Percentiles rank a stretch among this genome's conserved stretches.
Conservation (phyloP, 148 eudicot genomes). For the Chenopodium formosanum region DNA sequence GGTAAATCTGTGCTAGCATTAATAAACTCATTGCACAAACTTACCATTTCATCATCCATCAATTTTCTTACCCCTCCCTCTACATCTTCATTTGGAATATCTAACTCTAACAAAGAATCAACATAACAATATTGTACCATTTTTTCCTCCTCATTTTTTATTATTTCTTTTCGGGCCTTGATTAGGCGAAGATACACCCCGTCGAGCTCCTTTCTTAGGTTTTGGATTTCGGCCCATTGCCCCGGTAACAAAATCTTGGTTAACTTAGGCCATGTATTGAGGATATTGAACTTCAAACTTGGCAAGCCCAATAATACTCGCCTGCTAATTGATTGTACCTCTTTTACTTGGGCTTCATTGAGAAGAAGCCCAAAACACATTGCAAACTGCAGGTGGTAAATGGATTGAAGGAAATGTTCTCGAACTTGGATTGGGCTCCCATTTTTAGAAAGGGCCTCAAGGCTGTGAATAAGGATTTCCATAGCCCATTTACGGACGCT, state of each 20-base stretch:
- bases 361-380: slow-evolving; percentile 24
- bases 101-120: slow-evolving; percentile 19
- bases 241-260: background rate
- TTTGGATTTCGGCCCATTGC: slow-evolving; percentile 18
- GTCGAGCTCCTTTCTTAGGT: slow-evolving; percentile 16
- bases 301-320: slow-evolving; percentile 20
- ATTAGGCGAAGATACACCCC: slow-evolving; percentile 3
- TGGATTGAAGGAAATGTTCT: slow-evolving; percentile 3
- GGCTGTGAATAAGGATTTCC: slow-evolving; percentile 1
- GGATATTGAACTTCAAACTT: background rate
- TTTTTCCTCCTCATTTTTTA: background rate
- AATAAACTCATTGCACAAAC: slow-evolving; percentile 22
- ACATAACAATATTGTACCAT: slow-evolving; percentile 14
- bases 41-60: slow-evolving; percentile 12
- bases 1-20: slow-evolving; percentile 30
- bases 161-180: background rate
- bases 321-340: slow-evolving; percentile 12
- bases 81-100: slow-evolving; percentile 10
- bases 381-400: slow-evolving; percentile 20
- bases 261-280: slow-evolving; percentile 23
- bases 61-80: slow-evolving; percentile 7
- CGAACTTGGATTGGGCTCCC: slow-evolving; percentile 11
- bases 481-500: slow-evolving; percentile 12
- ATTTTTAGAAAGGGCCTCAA: background rate
- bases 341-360: slow-evolving; percentile 8